Evolutionary conservation across 768 basidiomycete genomes (phyloP), one percentile per base, ranked within the genome.

Genomic region (Suillus weaverae): DNA sequence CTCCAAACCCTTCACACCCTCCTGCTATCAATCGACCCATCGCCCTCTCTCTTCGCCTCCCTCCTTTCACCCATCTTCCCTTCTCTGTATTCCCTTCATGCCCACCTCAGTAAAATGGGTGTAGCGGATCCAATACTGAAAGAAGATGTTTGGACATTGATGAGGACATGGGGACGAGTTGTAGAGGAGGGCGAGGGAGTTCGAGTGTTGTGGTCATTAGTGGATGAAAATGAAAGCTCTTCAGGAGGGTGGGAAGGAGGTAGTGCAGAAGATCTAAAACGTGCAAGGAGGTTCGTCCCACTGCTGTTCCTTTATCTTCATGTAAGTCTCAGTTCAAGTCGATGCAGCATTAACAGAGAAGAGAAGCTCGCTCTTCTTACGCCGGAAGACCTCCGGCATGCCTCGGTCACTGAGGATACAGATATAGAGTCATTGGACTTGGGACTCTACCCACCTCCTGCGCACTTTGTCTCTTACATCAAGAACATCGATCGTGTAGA

Each of bases 151-250:
- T 80, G 77, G 22, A 87, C 86, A 10, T 71, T 94, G 16, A 74
- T 96, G 26, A 73, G 81, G 5, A 89, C 90, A 0, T 97, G 94
- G 94, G 93, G 86, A 0, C 85, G 89, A 64, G 83, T 91, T 4
- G 81, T 88, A 0, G 81, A 81, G 41, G 70, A 75, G 6, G 68
- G 76, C 7, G 86, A 89, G 61, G 90, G 85, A 0, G 67, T 84
- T 20, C 76, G 78, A 20, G 81, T 83, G 1, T 69, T 95, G 4
- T 89, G 88, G 88, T 75, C 75, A 10, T 81, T 95, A 48, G 77
- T 91, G 26, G 39, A 32, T 30, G 57, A 59, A 30, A 20, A n/a
- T 11, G 39, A 41, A 41, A 43, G 39, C 39, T 32, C 56, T 6
- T 30, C 18, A 30, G 56, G 36, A 39, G 39, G 57, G 43, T 90